phyloP scores from a whole-genome alignment of 345 rosid species.

The Fremontodendron californicum region DNA sequence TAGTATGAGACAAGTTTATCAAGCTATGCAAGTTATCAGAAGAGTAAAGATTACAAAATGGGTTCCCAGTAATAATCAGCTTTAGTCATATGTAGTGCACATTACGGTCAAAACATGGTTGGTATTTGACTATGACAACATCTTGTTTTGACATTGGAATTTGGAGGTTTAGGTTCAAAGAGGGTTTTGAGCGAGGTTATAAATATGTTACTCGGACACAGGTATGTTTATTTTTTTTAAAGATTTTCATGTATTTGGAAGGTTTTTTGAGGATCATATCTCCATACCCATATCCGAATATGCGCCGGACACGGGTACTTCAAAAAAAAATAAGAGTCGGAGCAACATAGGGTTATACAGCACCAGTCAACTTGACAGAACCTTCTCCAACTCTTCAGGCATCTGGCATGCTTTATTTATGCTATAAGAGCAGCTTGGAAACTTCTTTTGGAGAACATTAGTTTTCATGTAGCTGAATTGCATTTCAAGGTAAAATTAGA shows the following conservation, averaged over 20 bases:
- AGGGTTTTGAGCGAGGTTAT: not conserved
- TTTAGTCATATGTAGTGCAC: too few species aligned
- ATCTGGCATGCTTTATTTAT: not conserved
- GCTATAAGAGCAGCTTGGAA: not conserved
- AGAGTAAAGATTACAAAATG: not conserved
- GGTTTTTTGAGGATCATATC: too few species aligned
- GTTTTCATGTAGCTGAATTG: not conserved
- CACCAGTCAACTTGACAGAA: constrained; percentile 6
- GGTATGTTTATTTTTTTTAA: not conserved
- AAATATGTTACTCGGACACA: too few species aligned
- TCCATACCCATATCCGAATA: too few species aligned
- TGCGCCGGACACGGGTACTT: too few species aligned
- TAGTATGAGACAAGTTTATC: not conserved
- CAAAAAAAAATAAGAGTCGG: too few species aligned
- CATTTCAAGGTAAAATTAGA: not conserved
- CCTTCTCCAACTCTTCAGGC: not conserved
- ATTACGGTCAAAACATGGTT: not conserved
- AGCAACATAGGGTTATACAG: too few species aligned
- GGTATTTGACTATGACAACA: constrained; percentile 5
- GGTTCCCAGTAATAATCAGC: too few species aligned
- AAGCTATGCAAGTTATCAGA: too few species aligned
- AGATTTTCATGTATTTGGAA: too few species aligned
- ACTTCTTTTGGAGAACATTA: constrained; percentile 6
- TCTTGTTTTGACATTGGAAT: not conserved
- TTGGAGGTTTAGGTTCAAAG: not conserved